Base-by-base conservation (phyloP, 192 early-diverging fungal species). In the Mortierella alpina region DNA sequence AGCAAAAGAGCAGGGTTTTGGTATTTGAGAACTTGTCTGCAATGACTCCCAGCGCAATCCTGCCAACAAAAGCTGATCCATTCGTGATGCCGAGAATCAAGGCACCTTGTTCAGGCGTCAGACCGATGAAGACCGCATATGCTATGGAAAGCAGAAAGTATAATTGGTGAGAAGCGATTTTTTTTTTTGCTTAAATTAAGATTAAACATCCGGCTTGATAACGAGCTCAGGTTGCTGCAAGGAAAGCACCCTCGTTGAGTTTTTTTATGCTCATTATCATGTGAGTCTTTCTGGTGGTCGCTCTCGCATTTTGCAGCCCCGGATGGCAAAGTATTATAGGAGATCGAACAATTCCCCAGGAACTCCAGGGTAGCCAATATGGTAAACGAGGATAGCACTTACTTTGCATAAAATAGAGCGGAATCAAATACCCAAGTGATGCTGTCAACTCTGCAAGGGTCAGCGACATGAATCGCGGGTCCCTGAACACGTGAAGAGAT, bases 1-100 rank as follows among this genome's bases (percentile, higher is more conserved):
- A 50, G 15, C 62, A 49, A 51, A 84, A 62, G 13, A 84, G 76
- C 68, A 82, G 70, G 6, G 62, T 59, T 23, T 48, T 66, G 48
- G 87, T 73, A 44, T 85, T 76, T 15, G 85, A 84, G 17, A 86
- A 41, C 23, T 73, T 83, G 52, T 87, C 89, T 20, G 79, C 79
- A 49, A 73, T 63, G 20, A 72, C 15, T 23, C 79, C 79, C 42
- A 70, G n/a, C 31, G 75, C 4, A 47, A 82, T 68, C n/a, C 79
- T 49, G 8, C 79, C 79, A 31, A 60, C 79, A 55, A 82, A 70
- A 12, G 66, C 66, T 15, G 73, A 62, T 48, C 88, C 63, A 41
- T 70, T 66, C 48, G 72, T 54, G 18, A 76, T 22, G 22, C 74
- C 74, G 9, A 76, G 42, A 48, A 76, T 76, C 48, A 76, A 15